Conservation (phyloP, 2,329 filamentous ascomycete species). For the Colletotrichum tamarilloi region DNA sequence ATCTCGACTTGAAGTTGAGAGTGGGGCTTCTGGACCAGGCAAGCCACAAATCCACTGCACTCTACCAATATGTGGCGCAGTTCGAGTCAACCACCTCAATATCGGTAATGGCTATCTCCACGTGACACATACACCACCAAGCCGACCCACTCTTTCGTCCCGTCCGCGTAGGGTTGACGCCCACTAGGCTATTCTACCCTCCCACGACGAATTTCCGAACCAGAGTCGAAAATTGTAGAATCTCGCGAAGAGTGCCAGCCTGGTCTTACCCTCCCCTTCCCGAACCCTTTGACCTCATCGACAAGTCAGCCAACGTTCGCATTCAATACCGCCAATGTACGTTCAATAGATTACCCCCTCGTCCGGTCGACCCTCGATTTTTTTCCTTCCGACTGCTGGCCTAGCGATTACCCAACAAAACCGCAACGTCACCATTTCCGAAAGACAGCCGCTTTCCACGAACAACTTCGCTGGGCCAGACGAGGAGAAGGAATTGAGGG, state of each 20-base stretch:
- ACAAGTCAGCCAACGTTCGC: conserved; percentile 36
- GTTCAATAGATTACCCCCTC: conserved; percentile 2
- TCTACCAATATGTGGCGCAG: background rate
- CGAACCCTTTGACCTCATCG: conserved; percentile 32
- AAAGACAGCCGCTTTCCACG: background rate
- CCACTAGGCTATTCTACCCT: background rate
- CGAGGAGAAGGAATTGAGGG: background rate
- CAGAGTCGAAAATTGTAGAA: conserved; percentile 31
- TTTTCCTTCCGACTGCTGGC: background rate
- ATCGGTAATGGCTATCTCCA: background rate
- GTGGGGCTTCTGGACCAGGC: background rate
- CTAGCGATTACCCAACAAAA: background rate
- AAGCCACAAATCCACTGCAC: background rate
- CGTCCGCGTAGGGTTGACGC: background rate
- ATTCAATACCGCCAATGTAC: conserved; percentile 36
- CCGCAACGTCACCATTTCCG: background rate
- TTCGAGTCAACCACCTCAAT: background rate
- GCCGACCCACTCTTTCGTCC: background rate
- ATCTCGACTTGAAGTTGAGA: background rate
- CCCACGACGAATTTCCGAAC: background rate
- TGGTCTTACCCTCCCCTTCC: conserved; percentile 17
- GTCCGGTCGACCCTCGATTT: background rate
- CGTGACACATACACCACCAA: conserved; percentile 11
- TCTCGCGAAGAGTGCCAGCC: conserved; percentile 18
- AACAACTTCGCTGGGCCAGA: background rate